Evolutionary conservation across 257 asterid genomes (phyloP).

Genomic region (Rehmannia glutinosa): DNA sequence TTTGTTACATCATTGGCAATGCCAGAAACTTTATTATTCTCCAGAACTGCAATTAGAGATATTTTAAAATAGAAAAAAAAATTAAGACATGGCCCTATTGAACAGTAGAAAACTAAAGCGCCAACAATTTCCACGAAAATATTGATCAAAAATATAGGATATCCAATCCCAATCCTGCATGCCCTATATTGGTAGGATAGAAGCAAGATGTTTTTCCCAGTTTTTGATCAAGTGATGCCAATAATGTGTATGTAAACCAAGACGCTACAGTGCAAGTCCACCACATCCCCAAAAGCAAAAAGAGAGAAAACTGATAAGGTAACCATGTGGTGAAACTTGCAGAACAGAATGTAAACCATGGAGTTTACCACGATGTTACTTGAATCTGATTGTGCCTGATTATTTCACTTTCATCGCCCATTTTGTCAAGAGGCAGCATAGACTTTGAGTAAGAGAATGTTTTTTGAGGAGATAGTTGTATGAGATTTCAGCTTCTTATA

Average conservation of each 20-base stretch:
- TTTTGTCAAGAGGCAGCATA: slow-evolving; percentile 29
- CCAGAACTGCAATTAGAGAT: slow-evolving; percentile 32
- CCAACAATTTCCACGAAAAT: too few relatives aligned
- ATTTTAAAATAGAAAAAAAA: slow-evolving; percentile 14
- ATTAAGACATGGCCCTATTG: slow-evolving; percentile 7
- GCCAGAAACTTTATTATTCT: slow-evolving; percentile 27
- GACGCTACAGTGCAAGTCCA: not conserved
- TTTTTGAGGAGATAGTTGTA: slow-evolving; percentile 49
- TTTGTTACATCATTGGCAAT: slow-evolving; percentile 26
- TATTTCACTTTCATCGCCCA: slow-evolving; percentile 39
- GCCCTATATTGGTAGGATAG: too few relatives aligned
- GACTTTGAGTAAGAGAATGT: slow-evolving; percentile 39
- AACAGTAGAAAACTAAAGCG: not conserved
- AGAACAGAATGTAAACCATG: slow-evolving; percentile 3
- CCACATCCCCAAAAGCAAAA: not conserved
- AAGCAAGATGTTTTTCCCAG: too few relatives aligned
- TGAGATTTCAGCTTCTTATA: slow-evolving; percentile 70
- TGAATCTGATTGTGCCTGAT: slow-evolving; percentile 38
- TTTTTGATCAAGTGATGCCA: too few relatives aligned
- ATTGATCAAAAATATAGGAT: too few relatives aligned
- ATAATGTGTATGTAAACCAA: too few relatives aligned
- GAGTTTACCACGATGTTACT: slow-evolving; percentile 39
- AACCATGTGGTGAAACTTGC: slow-evolving; percentile 12
- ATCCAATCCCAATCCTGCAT: too few relatives aligned
- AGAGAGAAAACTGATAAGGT: not conserved